A percentile compares a stretch with the other conserved stretches of the same genome.
These are phyloP conservation scores for Kregervanrija delftensis DNA, from an alignment of 805 yeast genomes.

Conservation along the genomic window DNA sequence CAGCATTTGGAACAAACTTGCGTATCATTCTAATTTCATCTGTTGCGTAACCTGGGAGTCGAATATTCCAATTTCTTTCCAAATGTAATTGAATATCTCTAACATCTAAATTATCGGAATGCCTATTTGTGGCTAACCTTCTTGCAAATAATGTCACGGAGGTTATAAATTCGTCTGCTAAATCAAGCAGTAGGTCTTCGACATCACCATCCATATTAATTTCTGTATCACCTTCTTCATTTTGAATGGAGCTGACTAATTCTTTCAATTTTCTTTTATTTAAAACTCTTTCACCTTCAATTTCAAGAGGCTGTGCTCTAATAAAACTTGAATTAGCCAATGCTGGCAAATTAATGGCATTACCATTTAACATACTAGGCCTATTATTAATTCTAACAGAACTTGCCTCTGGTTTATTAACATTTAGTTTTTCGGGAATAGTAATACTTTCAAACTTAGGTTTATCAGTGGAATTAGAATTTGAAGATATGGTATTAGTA, in stretches of 20 bases:
- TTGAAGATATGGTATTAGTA: no score
- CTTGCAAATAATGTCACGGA: constrained; percentile 92
- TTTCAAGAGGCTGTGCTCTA: constrained; percentile 75
- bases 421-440: constrained; percentile 61
- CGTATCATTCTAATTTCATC: constrained; percentile 82
- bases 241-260: constrained; percentile 72
- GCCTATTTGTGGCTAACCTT: constrained; percentile 89
- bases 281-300: constrained; percentile 75
- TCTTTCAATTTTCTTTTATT: constrained; percentile 87
- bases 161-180: constrained; percentile 92
- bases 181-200: constrained; percentile 80
- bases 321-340: constrained; percentile 72
- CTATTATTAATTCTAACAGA: constrained; percentile 55
- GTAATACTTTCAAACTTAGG: constrained; percentile 61
- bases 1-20: constrained; percentile 59
- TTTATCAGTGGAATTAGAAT: constrained; percentile 18
- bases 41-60: constrained; percentile 87
- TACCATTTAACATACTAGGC: constrained; percentile 81
- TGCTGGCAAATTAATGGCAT: constrained; percentile 63
- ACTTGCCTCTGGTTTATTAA: constrained; percentile 60
- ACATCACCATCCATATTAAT: constrained; percentile 92
- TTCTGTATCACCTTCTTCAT: constrained; percentile 90
- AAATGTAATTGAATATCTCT: constrained; percentile 87
- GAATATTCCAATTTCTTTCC: constrained; percentile 90
- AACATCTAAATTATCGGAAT: constrained; percentile 78